Conservation (phyloP, 495 filamentous ascomycete genomes). For the Lasiosphaeriaceae sp. region DNA sequence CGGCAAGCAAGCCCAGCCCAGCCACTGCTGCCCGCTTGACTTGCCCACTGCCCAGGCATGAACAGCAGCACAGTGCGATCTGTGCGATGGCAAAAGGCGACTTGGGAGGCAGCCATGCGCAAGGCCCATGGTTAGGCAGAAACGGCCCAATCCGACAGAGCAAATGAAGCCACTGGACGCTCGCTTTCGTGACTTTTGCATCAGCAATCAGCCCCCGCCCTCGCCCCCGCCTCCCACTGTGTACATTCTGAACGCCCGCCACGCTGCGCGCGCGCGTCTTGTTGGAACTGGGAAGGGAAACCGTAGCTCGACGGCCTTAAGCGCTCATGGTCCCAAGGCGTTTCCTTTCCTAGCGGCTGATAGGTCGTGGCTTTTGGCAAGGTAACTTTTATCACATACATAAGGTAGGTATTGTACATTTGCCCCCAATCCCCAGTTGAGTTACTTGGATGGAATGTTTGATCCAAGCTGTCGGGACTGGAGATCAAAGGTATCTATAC, state of each 20-base stretch:
- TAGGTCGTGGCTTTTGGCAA: no score
- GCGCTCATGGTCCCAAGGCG: no score
- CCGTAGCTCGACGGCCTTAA: no score
- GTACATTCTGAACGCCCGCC: neutral
- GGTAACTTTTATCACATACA: no score
- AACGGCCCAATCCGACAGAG: conserved; percentile 17
- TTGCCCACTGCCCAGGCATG: neutral
- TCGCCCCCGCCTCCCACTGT: neutral
- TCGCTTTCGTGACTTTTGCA: neutral
- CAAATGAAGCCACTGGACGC: conserved; percentile 6
- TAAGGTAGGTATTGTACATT: no score
- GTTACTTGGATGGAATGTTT: neutral
- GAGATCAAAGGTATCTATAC: neutral
- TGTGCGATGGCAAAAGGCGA: neutral
- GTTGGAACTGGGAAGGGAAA: no score
- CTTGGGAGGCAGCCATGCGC: neutral
- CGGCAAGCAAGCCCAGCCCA: neutral
- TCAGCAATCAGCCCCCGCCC: neutral
- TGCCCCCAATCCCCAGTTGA: no score
- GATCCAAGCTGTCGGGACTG: neutral
- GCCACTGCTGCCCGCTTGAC: conserved; percentile 4
- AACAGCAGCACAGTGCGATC: neutral
- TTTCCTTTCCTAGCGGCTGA: no score
- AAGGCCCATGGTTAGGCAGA: conserved; percentile 14
- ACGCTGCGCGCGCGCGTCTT: no score